phyloP scores from a whole-genome alignment of 1,284 basidiomycete genomes.

The Exobasidium rhododendri region DNA sequence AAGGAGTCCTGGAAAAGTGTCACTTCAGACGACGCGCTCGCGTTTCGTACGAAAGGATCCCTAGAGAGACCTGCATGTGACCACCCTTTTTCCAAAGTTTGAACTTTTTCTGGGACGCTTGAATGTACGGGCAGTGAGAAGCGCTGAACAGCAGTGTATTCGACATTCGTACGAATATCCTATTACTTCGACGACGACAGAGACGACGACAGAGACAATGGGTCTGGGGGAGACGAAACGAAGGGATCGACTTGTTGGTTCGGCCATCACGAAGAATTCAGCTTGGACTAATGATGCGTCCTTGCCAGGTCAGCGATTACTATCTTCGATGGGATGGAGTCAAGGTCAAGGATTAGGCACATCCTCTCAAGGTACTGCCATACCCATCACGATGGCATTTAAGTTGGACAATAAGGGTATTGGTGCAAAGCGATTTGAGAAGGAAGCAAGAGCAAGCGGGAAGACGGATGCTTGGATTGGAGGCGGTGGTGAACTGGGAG shows the following conservation, averaged over 20 bases:
- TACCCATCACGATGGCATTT: conserved; percentile 38
- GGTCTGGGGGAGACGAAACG: conserved; percentile 46
- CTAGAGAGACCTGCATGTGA: no score
- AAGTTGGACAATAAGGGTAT: conserved; percentile 55
- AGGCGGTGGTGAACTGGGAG: conserved; percentile 49
- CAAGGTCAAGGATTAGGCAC: conserved; percentile 46
- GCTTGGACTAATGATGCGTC: conserved; percentile 48
- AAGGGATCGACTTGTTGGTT: conserved; percentile 50
- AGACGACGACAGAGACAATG: no score
- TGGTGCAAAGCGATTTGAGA: conserved; percentile 46
- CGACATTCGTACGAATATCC: no score
- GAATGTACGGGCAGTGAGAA: no score
- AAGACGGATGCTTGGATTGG: conserved; percentile 45
- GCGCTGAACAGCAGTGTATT: no score
- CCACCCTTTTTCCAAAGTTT: no score
- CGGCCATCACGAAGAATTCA: conserved; percentile 40
- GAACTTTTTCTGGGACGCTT: no score
- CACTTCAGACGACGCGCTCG: no score
- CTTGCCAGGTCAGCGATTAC: conserved; percentile 51
- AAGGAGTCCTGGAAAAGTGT: no score
- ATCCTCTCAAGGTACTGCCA: conserved; percentile 37
- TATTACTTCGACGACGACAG: no score
- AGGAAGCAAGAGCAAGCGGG: conserved; percentile 38
- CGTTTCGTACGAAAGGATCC: no score
- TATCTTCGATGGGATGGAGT: conserved; percentile 53